Evolutionary conservation across 1,139 yeast genomes (phyloP).

Genomic region (Magnusiomyces sp.): DNA sequence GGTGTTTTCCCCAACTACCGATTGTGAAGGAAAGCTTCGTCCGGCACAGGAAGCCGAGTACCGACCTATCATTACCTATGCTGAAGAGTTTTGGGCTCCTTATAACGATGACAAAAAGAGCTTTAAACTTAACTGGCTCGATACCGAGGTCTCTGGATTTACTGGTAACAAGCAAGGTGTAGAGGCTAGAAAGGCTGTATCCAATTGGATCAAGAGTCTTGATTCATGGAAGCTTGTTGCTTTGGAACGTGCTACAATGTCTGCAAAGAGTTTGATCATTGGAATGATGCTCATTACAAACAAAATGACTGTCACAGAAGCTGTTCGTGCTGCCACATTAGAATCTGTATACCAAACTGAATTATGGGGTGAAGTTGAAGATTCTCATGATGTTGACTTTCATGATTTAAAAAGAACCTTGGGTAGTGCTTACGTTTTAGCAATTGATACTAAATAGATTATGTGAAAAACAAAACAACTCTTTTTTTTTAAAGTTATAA

Average conservation of each 20-base stretch:
- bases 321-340: constrained; percentile 68
- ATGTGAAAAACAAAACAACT: neutral
- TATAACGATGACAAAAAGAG: neutral
- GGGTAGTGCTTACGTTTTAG: constrained; percentile 69
- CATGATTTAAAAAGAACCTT: constrained; percentile 79
- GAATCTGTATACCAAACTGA: constrained; percentile 80
- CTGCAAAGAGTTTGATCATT: constrained; percentile 85
- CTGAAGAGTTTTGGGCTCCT: constrained; percentile 51
- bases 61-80: constrained; percentile 60
- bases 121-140: constrained; percentile 52
- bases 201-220: constrained; percentile 54
- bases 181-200: constrained; percentile 54
- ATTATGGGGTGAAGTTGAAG: constrained; percentile 98
- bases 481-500: neutral
- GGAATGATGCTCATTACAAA: constrained; percentile 32
- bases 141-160: constrained; percentile 72
- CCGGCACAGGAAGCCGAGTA: constrained; percentile 67
- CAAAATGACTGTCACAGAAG: constrained; percentile 50
- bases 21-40: constrained; percentile 77
- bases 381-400: constrained; percentile 92
- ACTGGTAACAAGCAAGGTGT: constrained; percentile 67
- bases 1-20: constrained; percentile 72
- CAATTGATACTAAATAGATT: constrained; percentile 21
- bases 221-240: constrained; percentile 76
- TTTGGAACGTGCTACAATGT: constrained; percentile 75